Evolutionary conservation across 2,329 filamentous ascomycete genomes (phyloP).

Genomic region (Pseudogymnoascus sp.): DNA sequence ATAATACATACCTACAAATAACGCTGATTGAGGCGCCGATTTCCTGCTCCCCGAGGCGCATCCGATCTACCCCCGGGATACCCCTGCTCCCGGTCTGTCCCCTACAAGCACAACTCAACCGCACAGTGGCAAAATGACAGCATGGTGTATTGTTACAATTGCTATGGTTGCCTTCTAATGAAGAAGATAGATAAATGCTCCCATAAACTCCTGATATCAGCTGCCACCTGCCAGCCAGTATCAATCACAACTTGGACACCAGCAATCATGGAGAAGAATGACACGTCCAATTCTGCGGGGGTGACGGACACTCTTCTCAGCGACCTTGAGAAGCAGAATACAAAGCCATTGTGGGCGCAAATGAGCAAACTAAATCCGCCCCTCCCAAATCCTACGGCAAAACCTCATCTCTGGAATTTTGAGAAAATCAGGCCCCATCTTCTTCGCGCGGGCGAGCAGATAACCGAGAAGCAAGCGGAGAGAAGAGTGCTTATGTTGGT

Average conservation of each 20-base stretch:
- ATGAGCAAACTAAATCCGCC: slow-evolving; percentile 41
- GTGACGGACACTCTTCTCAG: neutral
- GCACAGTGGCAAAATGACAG: neutral
- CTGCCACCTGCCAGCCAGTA: neutral
- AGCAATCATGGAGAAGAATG: neutral
- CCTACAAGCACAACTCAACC: neutral
- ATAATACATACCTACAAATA: neutral
- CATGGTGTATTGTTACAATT: neutral
- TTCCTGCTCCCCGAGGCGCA: neutral
- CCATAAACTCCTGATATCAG: neutral
- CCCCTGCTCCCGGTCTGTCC: neutral
- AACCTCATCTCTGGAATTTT: slow-evolving; percentile 35
- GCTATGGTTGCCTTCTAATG: neutral
- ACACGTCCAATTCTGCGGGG: neutral
- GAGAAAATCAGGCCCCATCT: slow-evolving; percentile 28
- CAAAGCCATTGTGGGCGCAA: slow-evolving; percentile 39
- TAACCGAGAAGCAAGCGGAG: slow-evolving; percentile 35
- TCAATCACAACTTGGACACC: neutral
- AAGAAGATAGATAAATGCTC: neutral
- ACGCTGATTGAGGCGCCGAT: neutral
- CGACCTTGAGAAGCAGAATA: slow-evolving; percentile 11
- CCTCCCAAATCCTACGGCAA: slow-evolving; percentile 35
- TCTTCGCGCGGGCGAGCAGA: slow-evolving; percentile 28
- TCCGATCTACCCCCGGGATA: neutral
- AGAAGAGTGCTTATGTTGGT: slow-evolving; percentile 36